Percentiles rank a stretch among this genome's conserved stretches.
These are phyloP conservation scores for Mercurialis annua DNA, from an alignment of 345 rosid species.

Conservation along the genomic window DNA sequence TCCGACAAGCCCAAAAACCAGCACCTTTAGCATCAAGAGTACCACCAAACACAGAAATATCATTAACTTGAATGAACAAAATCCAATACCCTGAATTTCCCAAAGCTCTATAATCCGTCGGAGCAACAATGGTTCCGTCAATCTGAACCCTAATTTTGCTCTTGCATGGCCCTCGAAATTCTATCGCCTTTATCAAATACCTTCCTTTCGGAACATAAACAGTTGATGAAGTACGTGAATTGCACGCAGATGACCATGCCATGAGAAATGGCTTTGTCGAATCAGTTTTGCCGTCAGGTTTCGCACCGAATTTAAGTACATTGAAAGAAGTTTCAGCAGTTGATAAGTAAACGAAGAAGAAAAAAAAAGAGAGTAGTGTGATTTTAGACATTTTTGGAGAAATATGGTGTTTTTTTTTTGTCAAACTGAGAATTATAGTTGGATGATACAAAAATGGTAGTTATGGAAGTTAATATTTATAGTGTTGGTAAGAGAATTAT, in stretches of 20 bases:
- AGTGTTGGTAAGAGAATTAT: not conserved
- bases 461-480: slow-evolving; percentile 4
- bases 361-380: not conserved
- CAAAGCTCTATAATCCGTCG: slow-evolving; percentile 19
- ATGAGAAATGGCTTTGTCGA: slow-evolving; percentile 46
- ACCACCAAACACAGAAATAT: slow-evolving; percentile 28
- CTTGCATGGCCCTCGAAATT: slow-evolving; percentile 34
- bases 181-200: slow-evolving; percentile 19
- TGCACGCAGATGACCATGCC: slow-evolving; percentile 58
- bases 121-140: slow-evolving; percentile 33
- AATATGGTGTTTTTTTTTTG: not conserved
- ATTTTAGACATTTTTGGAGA: not conserved
- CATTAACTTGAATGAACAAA: slow-evolving; percentile 23
- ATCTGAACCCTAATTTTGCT: slow-evolving; percentile 14
- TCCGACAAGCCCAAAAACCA: slow-evolving; percentile 34
- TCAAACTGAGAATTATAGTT: not conserved
- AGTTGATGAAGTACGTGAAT: slow-evolving; percentile 29
- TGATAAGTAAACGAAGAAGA: not conserved
- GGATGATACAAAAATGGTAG: not conserved
- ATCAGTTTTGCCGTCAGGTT: slow-evolving; percentile 54
- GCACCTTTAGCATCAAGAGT: slow-evolving; percentile 34
- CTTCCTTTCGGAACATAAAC: slow-evolving; percentile 44
- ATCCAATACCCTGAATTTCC: slow-evolving; percentile 33
- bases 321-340: slow-evolving; percentile 27
- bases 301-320: slow-evolving; percentile 53